Percentiles rank a stretch among this genome's conserved stretches.
Conservation (phyloP, 2,329 filamentous ascomycete genomes). For the Colletotrichum tamarilloi region DNA sequence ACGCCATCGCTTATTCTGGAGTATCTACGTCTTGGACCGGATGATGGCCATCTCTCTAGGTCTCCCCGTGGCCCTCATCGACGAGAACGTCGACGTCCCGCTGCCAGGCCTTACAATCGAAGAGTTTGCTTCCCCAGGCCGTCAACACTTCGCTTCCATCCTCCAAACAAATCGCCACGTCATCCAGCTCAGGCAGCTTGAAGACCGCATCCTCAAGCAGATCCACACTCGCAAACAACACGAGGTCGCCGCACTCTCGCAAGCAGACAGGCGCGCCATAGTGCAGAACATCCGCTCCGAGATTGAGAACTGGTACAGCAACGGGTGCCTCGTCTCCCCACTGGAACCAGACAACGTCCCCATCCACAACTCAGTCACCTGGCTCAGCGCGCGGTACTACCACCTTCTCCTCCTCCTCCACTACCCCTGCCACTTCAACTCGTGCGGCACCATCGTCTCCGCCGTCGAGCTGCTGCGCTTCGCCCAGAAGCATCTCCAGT, state of each 20-base stretch:
- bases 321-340: constrained; percentile 55
- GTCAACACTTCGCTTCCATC: constrained; percentile 50
- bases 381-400: constrained; percentile 56
- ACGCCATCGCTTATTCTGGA: constrained; percentile 56
- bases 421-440: constrained; percentile 54
- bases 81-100: constrained; percentile 53
- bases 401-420: constrained; percentile 56
- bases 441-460: constrained; percentile 43
- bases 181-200: constrained; percentile 55
- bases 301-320: constrained; percentile 60
- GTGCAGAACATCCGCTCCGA: constrained; percentile 50
- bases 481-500: constrained; percentile 55
- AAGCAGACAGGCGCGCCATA: constrained; percentile 46
- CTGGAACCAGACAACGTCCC: constrained; percentile 55
- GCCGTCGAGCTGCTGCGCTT: constrained; percentile 49
- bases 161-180: constrained; percentile 58
- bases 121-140: constrained; percentile 54
- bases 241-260: constrained; percentile 44
- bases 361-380: constrained; percentile 57
- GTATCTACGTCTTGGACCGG: constrained; percentile 56
- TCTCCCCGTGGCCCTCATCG: constrained; percentile 51
- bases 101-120: constrained; percentile 57
- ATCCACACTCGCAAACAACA: constrained; percentile 47
- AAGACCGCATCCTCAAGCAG: constrained; percentile 51
- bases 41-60: constrained; percentile 57